Conservation (phyloP, 1,284 basidiomycete species). For the Cerrena zonata region DNA sequence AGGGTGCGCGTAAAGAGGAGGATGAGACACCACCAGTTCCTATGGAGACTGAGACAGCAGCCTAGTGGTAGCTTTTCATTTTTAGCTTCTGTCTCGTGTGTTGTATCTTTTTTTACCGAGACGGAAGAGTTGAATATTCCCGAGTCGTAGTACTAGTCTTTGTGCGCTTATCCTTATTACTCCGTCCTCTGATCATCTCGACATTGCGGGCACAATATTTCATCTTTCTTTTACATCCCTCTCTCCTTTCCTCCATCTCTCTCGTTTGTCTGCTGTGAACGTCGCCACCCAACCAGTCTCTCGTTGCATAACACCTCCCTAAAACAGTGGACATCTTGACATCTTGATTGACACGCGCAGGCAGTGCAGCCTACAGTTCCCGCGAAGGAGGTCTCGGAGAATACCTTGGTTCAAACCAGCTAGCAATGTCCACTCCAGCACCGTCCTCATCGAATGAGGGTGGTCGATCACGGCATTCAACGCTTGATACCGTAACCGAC, state of each 20-base stretch:
- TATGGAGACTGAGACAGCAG: neutral
- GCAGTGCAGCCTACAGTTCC: neutral
- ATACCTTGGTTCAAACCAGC: neutral
- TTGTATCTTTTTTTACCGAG: no score
- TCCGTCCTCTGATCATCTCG: neutral
- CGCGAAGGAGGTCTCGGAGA: neutral
- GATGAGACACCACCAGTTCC: neutral
- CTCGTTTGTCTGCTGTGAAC: neutral
- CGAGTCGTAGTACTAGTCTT: constrained; percentile 5
- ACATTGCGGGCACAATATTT: no score
- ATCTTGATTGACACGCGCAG: neutral
- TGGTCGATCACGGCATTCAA: neutral
- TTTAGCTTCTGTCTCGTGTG: neutral
- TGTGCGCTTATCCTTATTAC: neutral
- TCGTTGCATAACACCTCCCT: constrained; percentile 10
- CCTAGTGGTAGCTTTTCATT: constrained; percentile 11
- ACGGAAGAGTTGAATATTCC: no score
- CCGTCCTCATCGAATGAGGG: neutral
- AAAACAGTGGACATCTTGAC: neutral
- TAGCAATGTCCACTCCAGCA: neutral
- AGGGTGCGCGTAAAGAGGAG: neutral
- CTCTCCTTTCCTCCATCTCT: neutral
- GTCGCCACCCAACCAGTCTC: neutral
- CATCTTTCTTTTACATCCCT: neutral
- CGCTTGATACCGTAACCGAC: neutral